These are phyloP conservation scores for Quercus phellos DNA, from an alignment of 331 rosid species.

Conservation along the genomic window DNA sequence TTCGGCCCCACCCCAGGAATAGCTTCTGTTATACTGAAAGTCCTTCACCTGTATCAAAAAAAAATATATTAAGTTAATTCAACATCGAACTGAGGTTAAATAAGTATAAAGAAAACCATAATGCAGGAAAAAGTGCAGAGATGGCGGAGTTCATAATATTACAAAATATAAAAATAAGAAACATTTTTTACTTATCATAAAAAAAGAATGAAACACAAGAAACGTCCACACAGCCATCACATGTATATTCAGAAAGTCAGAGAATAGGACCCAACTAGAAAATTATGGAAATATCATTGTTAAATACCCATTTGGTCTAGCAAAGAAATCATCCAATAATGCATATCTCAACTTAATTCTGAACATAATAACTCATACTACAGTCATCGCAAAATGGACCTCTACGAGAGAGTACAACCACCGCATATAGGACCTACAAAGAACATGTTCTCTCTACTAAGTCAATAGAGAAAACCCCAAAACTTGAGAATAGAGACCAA, in stretches of 20 bases:
- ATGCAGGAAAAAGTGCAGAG: neutral
- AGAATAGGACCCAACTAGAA: neutral
- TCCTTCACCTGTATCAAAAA: slow-evolving; percentile 57
- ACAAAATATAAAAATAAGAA: neutral
- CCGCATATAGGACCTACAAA: slow-evolving; percentile 4
- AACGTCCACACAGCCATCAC: neutral
- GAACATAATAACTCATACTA: neutral
- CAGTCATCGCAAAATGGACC: neutral
- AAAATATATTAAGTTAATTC: neutral
- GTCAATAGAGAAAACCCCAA: slow-evolving; percentile 6
- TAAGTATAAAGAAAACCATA: neutral
- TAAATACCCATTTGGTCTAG: neutral
- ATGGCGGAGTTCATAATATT: neutral
- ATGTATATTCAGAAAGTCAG: slow-evolving; percentile 8
- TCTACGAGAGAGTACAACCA: neutral
- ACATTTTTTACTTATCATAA: too few species aligned
- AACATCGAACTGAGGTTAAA: neutral
- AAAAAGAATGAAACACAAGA: neutral
- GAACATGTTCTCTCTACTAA: slow-evolving; percentile 5
- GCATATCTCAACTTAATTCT: neutral
- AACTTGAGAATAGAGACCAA: neutral
- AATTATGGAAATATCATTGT: neutral
- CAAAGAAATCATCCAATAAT: neutral
- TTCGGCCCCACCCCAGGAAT: slow-evolving; percentile 63
- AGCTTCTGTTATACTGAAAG: slow-evolving; percentile 40